Percentiles rank a stretch among this genome's conserved stretches.
Evolutionary conservation across 2,329 filamentous ascomycete genomes (phyloP).

Genomic region (Lachnellula cervina): DNA sequence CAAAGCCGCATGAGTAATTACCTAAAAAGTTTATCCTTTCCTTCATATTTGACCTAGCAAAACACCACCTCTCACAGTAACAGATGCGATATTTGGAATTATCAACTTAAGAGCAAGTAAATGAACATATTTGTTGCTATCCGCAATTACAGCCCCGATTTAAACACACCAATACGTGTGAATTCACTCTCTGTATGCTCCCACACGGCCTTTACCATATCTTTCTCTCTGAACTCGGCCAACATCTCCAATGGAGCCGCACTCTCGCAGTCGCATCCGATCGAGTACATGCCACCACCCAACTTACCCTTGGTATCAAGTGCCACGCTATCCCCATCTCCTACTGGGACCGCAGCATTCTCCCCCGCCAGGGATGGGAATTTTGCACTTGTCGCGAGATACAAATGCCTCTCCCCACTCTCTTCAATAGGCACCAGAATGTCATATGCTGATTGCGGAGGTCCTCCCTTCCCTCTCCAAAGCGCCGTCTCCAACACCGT

Average conservation of each 20-base stretch:
- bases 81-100: too few species aligned
- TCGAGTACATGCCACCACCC: constrained; percentile 20
- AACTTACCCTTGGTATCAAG: constrained; percentile 9
- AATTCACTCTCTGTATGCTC: constrained; percentile 12
- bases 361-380: constrained; percentile 5
- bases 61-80: too few species aligned
- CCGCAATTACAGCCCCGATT: too few species aligned
- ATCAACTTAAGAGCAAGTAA: too few species aligned
- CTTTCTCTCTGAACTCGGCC: constrained; percentile 6
- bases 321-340: constrained; percentile 6
- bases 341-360: not conserved
- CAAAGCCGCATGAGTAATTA: too few species aligned
- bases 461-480: not conserved
- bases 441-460: constrained; percentile 2
- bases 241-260: constrained; percentile 7
- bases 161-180: constrained; percentile 1
- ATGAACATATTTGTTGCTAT: too few species aligned
- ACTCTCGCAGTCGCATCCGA: constrained; percentile 13
- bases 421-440: constrained; percentile 16
- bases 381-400: constrained; percentile 15
- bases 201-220: constrained; percentile 15
- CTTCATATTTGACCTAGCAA: too few species aligned
- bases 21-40: too few species aligned
- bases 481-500: constrained; percentile 12
- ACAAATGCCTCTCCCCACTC: constrained; percentile 22